Conservation (phyloP, 495 filamentous ascomycete species). For the Hypoxylon crocopeplum region DNA sequence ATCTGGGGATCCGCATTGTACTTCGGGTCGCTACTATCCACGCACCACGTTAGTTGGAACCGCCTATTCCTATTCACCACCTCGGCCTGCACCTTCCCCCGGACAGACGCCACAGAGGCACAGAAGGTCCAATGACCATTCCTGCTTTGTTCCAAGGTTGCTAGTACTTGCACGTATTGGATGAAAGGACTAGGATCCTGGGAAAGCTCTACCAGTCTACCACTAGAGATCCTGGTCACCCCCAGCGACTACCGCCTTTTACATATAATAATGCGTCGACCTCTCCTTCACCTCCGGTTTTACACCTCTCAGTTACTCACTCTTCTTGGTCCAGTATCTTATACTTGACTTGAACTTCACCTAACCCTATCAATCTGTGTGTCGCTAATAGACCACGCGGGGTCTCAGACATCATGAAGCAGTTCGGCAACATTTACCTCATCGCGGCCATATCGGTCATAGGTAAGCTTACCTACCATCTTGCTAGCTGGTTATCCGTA, state of each 20-base stretch:
- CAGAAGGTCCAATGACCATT: constrained; percentile 33
- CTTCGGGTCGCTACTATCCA: no score
- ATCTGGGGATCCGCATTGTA: constrained; percentile 27
- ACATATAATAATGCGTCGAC: constrained; percentile 32
- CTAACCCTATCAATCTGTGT: constrained; percentile 3
- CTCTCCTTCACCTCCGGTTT: constrained; percentile 7
- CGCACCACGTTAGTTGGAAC: constrained; percentile 6
- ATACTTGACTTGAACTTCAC: not conserved
- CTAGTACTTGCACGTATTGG: no score
- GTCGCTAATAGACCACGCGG: constrained; percentile 38
- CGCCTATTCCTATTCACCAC: not conserved
- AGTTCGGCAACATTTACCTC: constrained; percentile 73
- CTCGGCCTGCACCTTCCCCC: constrained; percentile 22
- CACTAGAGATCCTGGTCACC: constrained; percentile 5
- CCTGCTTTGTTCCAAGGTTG: constrained; percentile 34
- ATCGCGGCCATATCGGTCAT: constrained; percentile 79
- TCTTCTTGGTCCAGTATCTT: constrained; percentile 5
- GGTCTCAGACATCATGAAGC: constrained; percentile 47
- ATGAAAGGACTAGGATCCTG: constrained; percentile 4
- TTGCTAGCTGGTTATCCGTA: not conserved
- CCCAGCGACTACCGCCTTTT: constrained; percentile 7
- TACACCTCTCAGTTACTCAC: constrained; percentile 3
- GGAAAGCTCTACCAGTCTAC: constrained; percentile 7
- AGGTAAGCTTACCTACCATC: constrained; percentile 37
- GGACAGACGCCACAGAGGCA: constrained; percentile 8